Base-by-base conservation (phyloP, 495 filamentous ascomycete genomes). In the Parachaetomium inaequale region DNA sequence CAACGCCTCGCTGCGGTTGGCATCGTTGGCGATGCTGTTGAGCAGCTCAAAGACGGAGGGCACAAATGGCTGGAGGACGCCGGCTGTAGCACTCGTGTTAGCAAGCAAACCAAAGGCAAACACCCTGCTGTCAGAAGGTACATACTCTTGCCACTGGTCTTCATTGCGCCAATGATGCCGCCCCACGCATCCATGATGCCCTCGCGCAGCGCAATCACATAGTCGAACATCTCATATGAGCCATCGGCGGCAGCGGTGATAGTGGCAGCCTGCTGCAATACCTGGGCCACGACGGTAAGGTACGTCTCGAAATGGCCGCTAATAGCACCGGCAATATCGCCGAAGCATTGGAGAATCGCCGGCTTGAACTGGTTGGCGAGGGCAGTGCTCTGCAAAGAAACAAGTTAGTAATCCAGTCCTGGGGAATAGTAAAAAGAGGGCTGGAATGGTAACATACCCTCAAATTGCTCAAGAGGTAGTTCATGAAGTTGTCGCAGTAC, bases 141-240 rank as follows among this genome's bases (percentile, higher is more conserved):
- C 85, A 73, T 75, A 92, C 88, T 84, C 75, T 92, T 92, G 75
- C 82, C 82, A 51, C 80, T 87, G 51, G 81, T 76, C 83, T 93
- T 96, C 86, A 97, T 89, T 34, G 94, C 91, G 71, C 92, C 84
- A 63, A 98, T 89, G 50, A 93, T 92, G 68, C 94, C 94, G 71
- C 90, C 92, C 91, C 96, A 98, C 17, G 94, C 94, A 83, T 98
- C 94, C 90, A 97, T 96, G 61, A 98, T 96, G 68, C 93, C 94
- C 72, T 98, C 94, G 59, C 94, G 86, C 54, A 98, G 84, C 17
- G 92, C 95, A 63, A 95, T 84, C 63, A 98, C 85, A 70, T 98
- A 98, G 74, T 98, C 93, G 34, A 92, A 84, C 87, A 96, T 95
- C 67, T 98, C 94, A 60, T 91, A 92, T 34, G 82, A 80, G 42